Evolutionary conservation across 192 early-diverging fungal genomes (phyloP).

Genomic region (Rhizoclosmatium sp.): DNA sequence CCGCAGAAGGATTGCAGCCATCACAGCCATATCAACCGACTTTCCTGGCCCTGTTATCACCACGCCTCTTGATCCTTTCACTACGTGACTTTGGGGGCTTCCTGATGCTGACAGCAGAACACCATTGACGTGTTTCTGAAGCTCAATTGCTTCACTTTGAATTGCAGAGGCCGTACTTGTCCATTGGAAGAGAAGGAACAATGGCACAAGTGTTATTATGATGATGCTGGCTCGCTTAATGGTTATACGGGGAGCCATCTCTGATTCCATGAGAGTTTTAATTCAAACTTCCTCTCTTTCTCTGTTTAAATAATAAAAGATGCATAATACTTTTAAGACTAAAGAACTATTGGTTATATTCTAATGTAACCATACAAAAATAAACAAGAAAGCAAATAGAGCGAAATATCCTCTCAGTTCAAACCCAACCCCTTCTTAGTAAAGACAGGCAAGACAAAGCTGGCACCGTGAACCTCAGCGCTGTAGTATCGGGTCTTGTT

Average conservation of each 20-base stretch:
- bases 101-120: neutral
- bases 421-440: constrained; percentile 67
- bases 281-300: too few relatives aligned
- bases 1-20: constrained; percentile 23
- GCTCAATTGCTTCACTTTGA: neutral
- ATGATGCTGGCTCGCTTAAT: too few relatives aligned
- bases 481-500: constrained; percentile 93
- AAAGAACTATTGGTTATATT: neutral
- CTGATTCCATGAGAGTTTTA: too few relatives aligned
- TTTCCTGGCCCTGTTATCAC: constrained; percentile 5
- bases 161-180: neutral
- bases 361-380: neutral
- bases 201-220: too few relatives aligned
- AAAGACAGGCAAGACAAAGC: constrained; percentile 94
- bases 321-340: neutral
- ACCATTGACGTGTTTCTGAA: neutral
- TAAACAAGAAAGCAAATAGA: neutral
- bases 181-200: too few relatives aligned
- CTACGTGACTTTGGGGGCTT: neutral
- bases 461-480: constrained; percentile 87
- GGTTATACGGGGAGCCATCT: too few relatives aligned
- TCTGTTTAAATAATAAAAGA: too few relatives aligned
- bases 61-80: constrained; percentile 21
- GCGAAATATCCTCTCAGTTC: neutral
- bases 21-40: constrained; percentile 11